Evolutionary conservation across 805 yeast genomes (phyloP), one percentile per base, ranked within the genome.

Genomic region (Lachancea kluyveri): DNA sequence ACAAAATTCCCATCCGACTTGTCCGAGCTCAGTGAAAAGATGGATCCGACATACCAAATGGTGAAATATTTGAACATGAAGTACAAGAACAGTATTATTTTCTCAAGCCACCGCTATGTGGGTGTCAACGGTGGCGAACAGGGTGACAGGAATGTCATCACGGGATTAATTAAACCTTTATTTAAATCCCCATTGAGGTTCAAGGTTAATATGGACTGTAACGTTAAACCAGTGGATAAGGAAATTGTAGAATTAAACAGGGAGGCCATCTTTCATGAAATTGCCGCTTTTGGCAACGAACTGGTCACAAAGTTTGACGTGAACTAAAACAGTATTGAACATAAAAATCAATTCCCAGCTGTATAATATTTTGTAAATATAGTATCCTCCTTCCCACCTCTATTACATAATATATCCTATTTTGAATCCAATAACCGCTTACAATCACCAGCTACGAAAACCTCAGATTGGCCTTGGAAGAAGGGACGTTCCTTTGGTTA

Each of bases 91-190:
- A 68, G 74, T 12, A 66, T 86, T 27, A 66, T 88, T 3, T 75
- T 92, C 50, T 86, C 92, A 19, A 66, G 74, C 26, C 70, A 71
- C 36, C 67, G 64, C 42, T 75, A 65, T 48, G 48, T 59, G 8
- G 74, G 74, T n/a, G 59, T 73, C 35, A 66, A 68, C 31, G 70
- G 72, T 5, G 75, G 79, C 6, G 65, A 65, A 35, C 64, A 68
- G 19, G 70, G 72, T 10, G 74, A 77, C 16, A 64, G 62, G 31
- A 76, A 77, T 45, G 77, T 79, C 6, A 72, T 90, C 30, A 72
- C 88, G 14, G 96, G 96, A 2, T 60, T 92, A 28, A 78, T 90
- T 62, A 75, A 81, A 31, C 95, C 95, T 2, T 57, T 70, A 4
- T 68, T 71, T 22, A 57, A 72, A 39, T 60, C 65, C 12, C 71